A percentile compares a stretch with the other conserved stretches of the same genome.
These are phyloP conservation scores for Lepidopterella palustris DNA, from an alignment of 495 filamentous ascomycete species.

Conservation along the genomic window DNA sequence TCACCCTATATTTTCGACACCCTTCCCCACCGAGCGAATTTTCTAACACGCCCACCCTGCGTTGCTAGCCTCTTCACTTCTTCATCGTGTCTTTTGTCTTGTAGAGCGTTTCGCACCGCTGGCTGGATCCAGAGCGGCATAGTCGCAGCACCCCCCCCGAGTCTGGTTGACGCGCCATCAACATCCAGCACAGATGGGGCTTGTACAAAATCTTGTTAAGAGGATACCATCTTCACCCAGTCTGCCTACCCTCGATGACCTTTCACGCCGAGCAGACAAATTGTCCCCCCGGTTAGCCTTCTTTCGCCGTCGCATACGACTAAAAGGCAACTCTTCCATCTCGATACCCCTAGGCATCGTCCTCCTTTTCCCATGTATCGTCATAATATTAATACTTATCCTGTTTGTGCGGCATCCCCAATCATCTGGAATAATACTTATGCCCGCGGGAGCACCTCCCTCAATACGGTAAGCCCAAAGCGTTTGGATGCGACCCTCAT, in stretches of 20 bases:
- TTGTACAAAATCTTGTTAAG: conserved; percentile 57
- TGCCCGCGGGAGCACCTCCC: conserved; percentile 85
- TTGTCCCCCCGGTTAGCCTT: conserved; percentile 64
- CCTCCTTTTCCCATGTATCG: conserved; percentile 84
- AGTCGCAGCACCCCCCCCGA: neutral
- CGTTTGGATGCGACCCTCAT: neutral
- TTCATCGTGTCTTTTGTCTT: neutral
- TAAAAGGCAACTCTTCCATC: conserved; percentile 90
- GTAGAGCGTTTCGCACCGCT: neutral
- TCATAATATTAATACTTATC: conserved; percentile 82
- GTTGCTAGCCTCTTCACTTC: neutral
- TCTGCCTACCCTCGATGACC: conserved; percentile 54
- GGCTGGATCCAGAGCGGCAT: conserved; percentile 8
- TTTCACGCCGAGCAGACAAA: conserved; percentile 49
- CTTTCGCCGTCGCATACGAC: conserved; percentile 77
- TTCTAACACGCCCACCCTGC: neutral
- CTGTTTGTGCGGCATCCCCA: conserved; percentile 87
- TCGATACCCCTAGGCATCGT: conserved; percentile 88
- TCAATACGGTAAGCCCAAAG: conserved; percentile 67
- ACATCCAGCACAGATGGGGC: conserved; percentile 45
- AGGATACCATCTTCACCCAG: conserved; percentile 56
- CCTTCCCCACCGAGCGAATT: neutral
- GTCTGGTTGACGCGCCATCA: conserved; percentile 9
- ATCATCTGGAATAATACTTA: conserved; percentile 72
- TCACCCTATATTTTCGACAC: neutral